Evolutionary conservation across 23 red algal genomes (phyloP).

Genomic region (Pyropia haitanensis): DNA sequence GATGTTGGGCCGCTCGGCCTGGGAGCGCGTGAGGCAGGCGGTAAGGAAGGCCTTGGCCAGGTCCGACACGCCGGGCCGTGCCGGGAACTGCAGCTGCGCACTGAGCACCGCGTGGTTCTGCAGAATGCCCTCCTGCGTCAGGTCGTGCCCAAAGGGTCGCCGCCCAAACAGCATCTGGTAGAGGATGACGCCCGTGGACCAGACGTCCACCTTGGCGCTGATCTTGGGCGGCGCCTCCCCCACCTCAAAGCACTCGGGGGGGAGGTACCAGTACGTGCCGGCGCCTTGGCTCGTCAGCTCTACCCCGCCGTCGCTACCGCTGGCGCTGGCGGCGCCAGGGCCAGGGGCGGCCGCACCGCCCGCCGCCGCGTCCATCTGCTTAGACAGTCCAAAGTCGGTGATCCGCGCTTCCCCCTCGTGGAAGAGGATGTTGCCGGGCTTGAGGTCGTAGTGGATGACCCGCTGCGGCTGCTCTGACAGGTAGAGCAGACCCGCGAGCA

Average conservation of each 20-base stretch:
- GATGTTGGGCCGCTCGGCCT: slow-evolving; percentile 52
- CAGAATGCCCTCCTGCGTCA: slow-evolving; percentile 82
- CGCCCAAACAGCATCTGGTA: slow-evolving; percentile 94
- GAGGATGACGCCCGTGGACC: slow-evolving; percentile 84
- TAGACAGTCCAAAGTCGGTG: slow-evolving; percentile 93
- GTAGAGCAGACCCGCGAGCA: slow-evolving; percentile 77
- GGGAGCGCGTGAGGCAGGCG: slow-evolving; percentile 57
- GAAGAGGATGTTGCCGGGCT: slow-evolving; percentile 94
- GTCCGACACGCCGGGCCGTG: slow-evolving; percentile 52
- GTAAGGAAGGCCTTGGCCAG: slow-evolving; percentile 75
- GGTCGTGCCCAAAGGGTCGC: slow-evolving; percentile 87
- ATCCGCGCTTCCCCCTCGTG: slow-evolving; percentile 87
- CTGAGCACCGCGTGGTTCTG: slow-evolving; percentile 65
- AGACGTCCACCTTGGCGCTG: slow-evolving; percentile 91
- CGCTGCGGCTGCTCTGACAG: slow-evolving; percentile 53
- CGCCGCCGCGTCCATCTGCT: slow-evolving; percentile 55
- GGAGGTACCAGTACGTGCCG: slow-evolving; percentile 98
- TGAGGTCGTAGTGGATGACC: slow-evolving; percentile 98
- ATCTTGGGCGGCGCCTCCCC: slow-evolving; percentile 38
- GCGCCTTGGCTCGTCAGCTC: slow-evolving; percentile 86
- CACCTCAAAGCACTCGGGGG: slow-evolving; percentile 81
- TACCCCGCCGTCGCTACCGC: slow-evolving; percentile 48
- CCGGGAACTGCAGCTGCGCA: slow-evolving; percentile 66
- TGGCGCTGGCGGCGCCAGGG: too few species aligned
- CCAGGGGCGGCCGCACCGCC: not conserved